phyloP scores from a whole-genome alignment of 139 green algal genomes.

The Prasinococcaceae sp. region DNA sequence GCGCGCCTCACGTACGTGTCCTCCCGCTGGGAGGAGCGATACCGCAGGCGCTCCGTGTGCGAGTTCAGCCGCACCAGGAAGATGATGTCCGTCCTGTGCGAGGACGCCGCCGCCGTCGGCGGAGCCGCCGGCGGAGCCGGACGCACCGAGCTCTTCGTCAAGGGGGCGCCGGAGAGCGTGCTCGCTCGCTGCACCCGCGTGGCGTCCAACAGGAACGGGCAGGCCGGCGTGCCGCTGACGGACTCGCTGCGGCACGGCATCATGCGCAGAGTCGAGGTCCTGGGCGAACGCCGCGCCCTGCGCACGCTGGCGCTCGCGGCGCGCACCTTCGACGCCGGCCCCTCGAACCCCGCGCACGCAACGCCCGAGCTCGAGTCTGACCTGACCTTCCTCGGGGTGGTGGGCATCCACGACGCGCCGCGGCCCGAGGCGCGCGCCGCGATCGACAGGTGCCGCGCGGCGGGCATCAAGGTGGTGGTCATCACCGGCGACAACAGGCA shows the following conservation, averaged over 20 bases:
- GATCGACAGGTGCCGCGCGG: conserved; percentile 25
- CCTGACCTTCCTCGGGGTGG: conserved; percentile 29
- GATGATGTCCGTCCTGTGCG: conserved; percentile 32
- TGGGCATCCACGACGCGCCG: conserved; percentile 35
- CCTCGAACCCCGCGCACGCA: too few relatives aligned
- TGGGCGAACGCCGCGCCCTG: conserved; percentile 39
- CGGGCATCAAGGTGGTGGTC: conserved; percentile 36
- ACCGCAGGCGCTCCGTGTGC: conserved; percentile 12
- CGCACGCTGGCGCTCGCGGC: conserved; percentile 76
- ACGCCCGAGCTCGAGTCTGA: conserved; percentile 23
- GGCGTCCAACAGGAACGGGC: conserved; percentile 39
- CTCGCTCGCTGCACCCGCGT: conserved; percentile 26
- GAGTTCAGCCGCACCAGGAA: conserved; percentile 35
- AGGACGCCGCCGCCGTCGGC: too few relatives aligned
- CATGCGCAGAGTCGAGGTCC: conserved; percentile 27
- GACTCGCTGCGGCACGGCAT: conserved; percentile 16
- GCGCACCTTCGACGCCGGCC: too few relatives aligned
- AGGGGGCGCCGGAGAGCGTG: conserved; percentile 31
- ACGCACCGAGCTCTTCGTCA: conserved; percentile 27
- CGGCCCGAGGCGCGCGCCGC: conserved; percentile 23
- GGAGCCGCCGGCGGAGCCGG: conserved; percentile 2
- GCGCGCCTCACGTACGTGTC: conserved; percentile 54
- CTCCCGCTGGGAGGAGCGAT: conserved; percentile 46
- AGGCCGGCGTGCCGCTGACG: conserved; percentile 31
- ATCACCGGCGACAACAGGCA: conserved; percentile 38